Evolutionary conservation across 2,329 filamentous ascomycete species (phyloP).

Genomic region (Fusarium burgessii): DNA sequence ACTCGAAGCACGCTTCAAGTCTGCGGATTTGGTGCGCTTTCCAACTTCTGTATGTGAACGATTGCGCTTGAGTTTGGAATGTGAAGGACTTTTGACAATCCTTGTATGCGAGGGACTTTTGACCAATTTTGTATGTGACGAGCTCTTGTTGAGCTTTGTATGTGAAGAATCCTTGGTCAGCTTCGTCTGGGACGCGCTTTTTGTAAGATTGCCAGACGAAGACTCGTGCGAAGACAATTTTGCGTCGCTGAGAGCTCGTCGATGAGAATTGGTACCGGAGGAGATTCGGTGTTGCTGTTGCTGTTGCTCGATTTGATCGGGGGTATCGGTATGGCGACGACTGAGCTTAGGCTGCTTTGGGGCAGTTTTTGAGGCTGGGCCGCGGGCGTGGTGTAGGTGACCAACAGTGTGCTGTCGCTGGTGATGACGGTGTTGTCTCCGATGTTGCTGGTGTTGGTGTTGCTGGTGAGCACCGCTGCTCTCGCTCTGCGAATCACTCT

Average conservation of each 20-base stretch:
- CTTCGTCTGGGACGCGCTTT: conserved; percentile 66
- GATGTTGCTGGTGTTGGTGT: conserved; percentile 49
- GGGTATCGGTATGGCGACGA: conserved; percentile 58
- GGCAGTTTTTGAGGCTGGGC: conserved; percentile 64
- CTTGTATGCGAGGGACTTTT: conserved; percentile 53
- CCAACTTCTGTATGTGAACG: conserved; percentile 38
- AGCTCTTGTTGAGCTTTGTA: conserved; percentile 64
- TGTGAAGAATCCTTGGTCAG: conserved; percentile 68
- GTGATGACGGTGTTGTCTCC: conserved; percentile 49
- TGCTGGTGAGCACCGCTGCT: conserved; percentile 48
- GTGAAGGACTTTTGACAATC: conserved; percentile 67
- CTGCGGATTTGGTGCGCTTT: conserved; percentile 69
- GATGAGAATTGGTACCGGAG: conserved; percentile 53
- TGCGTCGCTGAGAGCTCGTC: conserved; percentile 63
- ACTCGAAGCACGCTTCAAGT: conserved; percentile 65
- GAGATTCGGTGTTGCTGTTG: conserved; percentile 34
- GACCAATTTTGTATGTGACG: conserved; percentile 52
- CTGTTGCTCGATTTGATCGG: conserved; percentile 46
- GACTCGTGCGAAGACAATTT: conserved; percentile 60
- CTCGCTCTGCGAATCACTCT: conserved; percentile 53
- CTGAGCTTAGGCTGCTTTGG: conserved; percentile 60
- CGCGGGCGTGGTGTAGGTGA: conserved; percentile 63
- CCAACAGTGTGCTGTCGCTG: conserved; percentile 53
- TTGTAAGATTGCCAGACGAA: conserved; percentile 61
- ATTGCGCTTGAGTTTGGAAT: conserved; percentile 58